Percentiles rank a stretch among this genome's conserved stretches.
Conservation (phyloP, 306 rosid species). For the Canavalia gladiata region DNA sequence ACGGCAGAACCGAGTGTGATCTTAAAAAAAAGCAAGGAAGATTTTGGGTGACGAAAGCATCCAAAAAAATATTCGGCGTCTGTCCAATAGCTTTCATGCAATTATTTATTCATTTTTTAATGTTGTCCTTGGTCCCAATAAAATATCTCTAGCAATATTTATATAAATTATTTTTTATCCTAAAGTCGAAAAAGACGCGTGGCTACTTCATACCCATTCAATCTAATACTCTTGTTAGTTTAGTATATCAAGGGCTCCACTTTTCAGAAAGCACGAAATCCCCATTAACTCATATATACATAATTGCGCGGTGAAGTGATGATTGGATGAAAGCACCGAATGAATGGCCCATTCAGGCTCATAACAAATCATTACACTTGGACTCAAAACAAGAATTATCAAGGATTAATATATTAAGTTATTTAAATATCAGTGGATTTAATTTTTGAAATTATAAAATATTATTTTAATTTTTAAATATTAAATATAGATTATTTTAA, state of each 20-base stretch:
- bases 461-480: no score
- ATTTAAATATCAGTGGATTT: no score
- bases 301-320: slow-evolving; percentile 31
- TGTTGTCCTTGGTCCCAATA: not conserved
- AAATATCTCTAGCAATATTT: slow-evolving; percentile 25
- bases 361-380: not conserved
- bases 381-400: slow-evolving; percentile 26
- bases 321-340: slow-evolving; percentile 50
- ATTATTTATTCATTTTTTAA: not conserved
- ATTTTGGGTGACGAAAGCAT: slow-evolving; percentile 15
- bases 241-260: not conserved
- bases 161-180: slow-evolving; percentile 10
- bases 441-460: no score
- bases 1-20: not conserved
- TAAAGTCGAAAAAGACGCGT: slow-evolving; percentile 50
- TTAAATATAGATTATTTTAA: no score
- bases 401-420: not conserved
- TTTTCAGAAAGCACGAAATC: slow-evolving; percentile 23
- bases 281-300: slow-evolving; percentile 38
- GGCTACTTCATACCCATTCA: slow-evolving; percentile 50
- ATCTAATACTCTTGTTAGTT: slow-evolving; percentile 33
- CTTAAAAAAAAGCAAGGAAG: slow-evolving; percentile 2
- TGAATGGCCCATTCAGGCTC: not conserved
- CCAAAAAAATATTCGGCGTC: slow-evolving; percentile 26
- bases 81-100: slow-evolving; percentile 6